phyloP scores from a whole-genome alignment of 2,329 filamentous ascomycete genomes.

The Neophaeococcomyces aloes region DNA sequence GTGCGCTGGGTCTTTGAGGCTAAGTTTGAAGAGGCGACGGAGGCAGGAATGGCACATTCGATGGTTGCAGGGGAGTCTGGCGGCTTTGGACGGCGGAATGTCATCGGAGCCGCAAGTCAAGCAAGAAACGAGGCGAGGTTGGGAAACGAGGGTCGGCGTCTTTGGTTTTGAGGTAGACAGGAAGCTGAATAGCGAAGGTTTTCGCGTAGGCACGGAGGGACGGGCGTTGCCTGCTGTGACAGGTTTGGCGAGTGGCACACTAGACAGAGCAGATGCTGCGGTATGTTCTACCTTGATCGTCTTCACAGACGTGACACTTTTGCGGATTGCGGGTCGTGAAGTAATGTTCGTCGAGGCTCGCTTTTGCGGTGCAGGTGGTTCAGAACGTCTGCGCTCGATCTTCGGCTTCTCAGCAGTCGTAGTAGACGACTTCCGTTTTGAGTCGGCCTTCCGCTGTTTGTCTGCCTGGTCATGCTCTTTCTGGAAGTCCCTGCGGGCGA shows the following conservation, averaged over 20 bases:
- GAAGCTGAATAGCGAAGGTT: constrained; percentile 9
- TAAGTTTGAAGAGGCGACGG: constrained; percentile 62
- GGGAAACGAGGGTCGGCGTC: too few species aligned
- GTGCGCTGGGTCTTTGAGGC: constrained; percentile 62
- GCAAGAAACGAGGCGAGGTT: constrained; percentile 48
- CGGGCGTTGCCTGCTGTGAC: background rate
- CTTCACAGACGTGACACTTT: constrained; percentile 10
- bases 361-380: constrained; percentile 4
- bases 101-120: constrained; percentile 61
- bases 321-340: constrained; percentile 6
- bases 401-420: constrained; percentile 11
- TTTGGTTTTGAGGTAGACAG: constrained; percentile 12
- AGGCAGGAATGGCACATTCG: constrained; percentile 72
- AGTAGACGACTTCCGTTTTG: background rate
- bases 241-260: constrained; percentile 1
- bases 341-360: constrained; percentile 7
- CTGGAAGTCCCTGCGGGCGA: constrained; percentile 1
- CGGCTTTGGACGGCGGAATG: constrained; percentile 51
- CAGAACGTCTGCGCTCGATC: constrained; percentile 16
- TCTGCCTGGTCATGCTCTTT: background rate
- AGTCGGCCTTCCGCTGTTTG: background rate
- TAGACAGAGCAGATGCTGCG: constrained; percentile 8
- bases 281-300: constrained; percentile 10
- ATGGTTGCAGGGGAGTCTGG: constrained; percentile 67
- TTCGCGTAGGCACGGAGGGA: constrained; percentile 6